These are phyloP conservation scores for Eucalyptus sideroxylon DNA, from an alignment of 345 rosid species.

Conservation along the genomic window DNA sequence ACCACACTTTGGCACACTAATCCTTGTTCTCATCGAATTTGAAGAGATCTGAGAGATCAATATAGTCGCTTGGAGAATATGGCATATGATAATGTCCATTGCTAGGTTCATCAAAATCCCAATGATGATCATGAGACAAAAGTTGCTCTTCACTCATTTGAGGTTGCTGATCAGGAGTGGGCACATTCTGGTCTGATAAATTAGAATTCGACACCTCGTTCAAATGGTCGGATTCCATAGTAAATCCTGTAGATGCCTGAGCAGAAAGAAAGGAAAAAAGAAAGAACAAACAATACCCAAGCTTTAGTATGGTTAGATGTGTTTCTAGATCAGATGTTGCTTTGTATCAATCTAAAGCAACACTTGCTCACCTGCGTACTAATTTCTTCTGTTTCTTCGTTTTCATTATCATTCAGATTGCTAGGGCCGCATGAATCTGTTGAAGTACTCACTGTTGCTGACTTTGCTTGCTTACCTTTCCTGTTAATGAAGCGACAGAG, in stretches of 20 bases:
- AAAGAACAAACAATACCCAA: background rate
- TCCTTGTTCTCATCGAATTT: background rate
- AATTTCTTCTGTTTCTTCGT: background rate
- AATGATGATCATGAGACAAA: background rate
- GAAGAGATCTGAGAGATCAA: background rate
- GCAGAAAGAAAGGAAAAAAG: background rate
- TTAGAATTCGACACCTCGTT: background rate
- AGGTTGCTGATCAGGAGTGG: background rate
- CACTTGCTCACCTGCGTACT: background rate
- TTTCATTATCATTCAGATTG: background rate
- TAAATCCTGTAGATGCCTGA: background rate
- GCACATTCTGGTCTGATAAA: background rate
- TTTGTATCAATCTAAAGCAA: background rate
- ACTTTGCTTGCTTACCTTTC: background rate
- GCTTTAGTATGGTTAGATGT: background rate
- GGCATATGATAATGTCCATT: background rate
- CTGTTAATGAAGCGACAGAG: background rate
- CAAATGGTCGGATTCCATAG: background rate
- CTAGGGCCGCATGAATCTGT: background rate
- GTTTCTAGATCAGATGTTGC: background rate
- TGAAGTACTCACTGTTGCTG: background rate
- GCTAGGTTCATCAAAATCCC: background rate
- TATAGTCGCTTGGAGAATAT: background rate
- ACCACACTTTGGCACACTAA: background rate
- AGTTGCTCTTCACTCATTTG: background rate